Evolutionary conservation across 2,329 filamentous ascomycete species (phyloP).

Genomic region (Hirsutella thompsonii): DNA sequence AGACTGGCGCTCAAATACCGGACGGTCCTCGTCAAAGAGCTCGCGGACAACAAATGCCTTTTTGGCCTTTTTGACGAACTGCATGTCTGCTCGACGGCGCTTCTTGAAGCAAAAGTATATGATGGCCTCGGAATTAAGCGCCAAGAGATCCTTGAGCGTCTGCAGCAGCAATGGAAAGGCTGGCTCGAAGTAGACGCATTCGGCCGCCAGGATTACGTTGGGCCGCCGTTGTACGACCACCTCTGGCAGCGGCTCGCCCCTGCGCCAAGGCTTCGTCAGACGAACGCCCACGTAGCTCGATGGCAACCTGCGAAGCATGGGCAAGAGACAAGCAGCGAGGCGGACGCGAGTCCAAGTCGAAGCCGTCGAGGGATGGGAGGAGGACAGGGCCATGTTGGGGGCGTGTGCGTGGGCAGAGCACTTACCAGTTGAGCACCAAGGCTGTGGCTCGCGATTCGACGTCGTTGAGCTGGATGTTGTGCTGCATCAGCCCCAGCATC

Average conservation of each 20-base stretch:
- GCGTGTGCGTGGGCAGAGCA: not conserved
- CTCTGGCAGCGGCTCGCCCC: constrained; percentile 47
- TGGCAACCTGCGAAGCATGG: not conserved
- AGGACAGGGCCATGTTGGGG: no score
- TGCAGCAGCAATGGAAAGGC: constrained; percentile 78
- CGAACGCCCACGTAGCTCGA: not conserved
- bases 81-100: constrained; percentile 65
- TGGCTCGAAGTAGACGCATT: constrained; percentile 95
- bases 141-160: constrained; percentile 64
- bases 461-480: constrained; percentile 74
- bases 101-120: constrained; percentile 91
- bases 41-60: constrained; percentile 54
- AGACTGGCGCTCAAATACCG: constrained; percentile 41
- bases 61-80: constrained; percentile 59
- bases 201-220: constrained; percentile 80
- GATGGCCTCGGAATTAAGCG: constrained; percentile 51
- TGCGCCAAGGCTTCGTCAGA: constrained; percentile 14
- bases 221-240: constrained; percentile 45
- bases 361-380: no score
- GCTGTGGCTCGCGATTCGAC: constrained; percentile 52
- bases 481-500: constrained; percentile 76
- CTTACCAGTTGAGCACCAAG: constrained; percentile 66
- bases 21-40: constrained; percentile 46
- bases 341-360: no score
- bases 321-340: no score